Conservation (phyloP, 345 rosid genomes). For the Acer negundo region DNA sequence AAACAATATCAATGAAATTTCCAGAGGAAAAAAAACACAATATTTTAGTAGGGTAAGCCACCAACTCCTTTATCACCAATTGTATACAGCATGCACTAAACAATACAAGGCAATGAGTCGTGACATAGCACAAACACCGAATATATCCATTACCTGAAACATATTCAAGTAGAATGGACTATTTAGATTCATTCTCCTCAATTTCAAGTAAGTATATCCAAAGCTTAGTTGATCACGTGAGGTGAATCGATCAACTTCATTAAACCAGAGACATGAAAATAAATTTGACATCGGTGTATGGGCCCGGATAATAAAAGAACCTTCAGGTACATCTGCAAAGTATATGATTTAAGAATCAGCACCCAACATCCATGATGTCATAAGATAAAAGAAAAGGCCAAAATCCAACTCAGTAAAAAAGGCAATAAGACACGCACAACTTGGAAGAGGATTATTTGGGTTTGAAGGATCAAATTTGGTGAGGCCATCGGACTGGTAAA, state of each 20-base stretch:
- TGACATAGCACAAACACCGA: neutral
- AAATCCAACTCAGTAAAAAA: neutral
- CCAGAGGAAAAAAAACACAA: too few relatives aligned
- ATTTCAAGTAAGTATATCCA: slow-evolving; percentile 85
- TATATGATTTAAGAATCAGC: slow-evolving; percentile 27
- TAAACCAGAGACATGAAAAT: slow-evolving; percentile 94
- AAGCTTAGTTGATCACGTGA: slow-evolving; percentile 94
- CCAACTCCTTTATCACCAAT: neutral
- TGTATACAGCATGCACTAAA: neutral
- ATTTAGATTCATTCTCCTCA: slow-evolving; percentile 73
- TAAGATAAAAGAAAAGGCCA: slow-evolving; percentile 13
- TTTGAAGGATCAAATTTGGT: slow-evolving; percentile 62
- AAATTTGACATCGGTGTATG: slow-evolving; percentile 96
- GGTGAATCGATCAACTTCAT: slow-evolving; percentile 89
- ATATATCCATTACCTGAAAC: slow-evolving; percentile 66
- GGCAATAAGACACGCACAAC: slow-evolving; percentile 53
- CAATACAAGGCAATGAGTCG: neutral
- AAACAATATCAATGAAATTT: too few relatives aligned
- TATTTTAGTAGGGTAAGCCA: too few relatives aligned
- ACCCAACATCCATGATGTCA: slow-evolving; percentile 3
- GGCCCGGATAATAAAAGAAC: slow-evolving; percentile 84
- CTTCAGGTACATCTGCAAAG: slow-evolving; percentile 93
- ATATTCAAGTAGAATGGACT: slow-evolving; percentile 68
- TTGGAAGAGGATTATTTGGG: slow-evolving; percentile 69
- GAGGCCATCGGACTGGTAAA: slow-evolving; percentile 83